A percentile compares a stretch with the other conserved stretches of the same genome.
phyloP scores from a whole-genome alignment of 768 basidiomycete genomes.

The Tulasnella sp. region DNA sequence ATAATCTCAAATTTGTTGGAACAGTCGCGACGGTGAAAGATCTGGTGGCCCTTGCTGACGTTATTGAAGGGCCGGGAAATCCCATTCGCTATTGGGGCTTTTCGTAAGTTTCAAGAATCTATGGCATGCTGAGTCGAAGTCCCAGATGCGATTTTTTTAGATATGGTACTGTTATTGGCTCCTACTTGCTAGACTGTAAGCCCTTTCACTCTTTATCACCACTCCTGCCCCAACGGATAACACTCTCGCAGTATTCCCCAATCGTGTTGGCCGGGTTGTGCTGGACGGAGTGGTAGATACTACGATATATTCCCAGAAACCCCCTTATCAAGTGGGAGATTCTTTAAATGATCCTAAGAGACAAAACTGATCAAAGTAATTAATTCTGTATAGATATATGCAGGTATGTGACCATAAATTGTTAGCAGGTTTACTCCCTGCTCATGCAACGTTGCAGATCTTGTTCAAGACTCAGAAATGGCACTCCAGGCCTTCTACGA shows the following conservation, averaged over 20 bases:
- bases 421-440: too few species aligned
- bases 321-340: not conserved
- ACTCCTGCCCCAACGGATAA: not conserved
- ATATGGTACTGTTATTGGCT: constrained; percentile 10
- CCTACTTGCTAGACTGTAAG: constrained; percentile 12
- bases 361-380: too few species aligned
- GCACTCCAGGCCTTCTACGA: not conserved
- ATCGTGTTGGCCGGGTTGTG: constrained; percentile 11
- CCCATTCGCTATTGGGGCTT: not conserved
- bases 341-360: too few species aligned
- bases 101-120: not conserved
- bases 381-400: not conserved
- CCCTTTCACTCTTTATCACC: not conserved
- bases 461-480: not conserved
- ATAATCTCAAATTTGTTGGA: not conserved
- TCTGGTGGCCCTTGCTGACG: not conserved
- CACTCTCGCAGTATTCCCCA: constrained; percentile 2
- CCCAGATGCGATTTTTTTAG: not conserved
- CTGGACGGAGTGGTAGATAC: constrained; percentile 11
- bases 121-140: not conserved
- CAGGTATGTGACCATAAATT: too few species aligned
- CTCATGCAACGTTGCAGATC: too few species aligned
- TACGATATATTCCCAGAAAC: not conserved
- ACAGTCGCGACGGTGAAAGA: not conserved
- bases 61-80: not conserved